phyloP scores from a whole-genome alignment of 1,139 yeast genomes.

The Tardiomyces depauwii region DNA sequence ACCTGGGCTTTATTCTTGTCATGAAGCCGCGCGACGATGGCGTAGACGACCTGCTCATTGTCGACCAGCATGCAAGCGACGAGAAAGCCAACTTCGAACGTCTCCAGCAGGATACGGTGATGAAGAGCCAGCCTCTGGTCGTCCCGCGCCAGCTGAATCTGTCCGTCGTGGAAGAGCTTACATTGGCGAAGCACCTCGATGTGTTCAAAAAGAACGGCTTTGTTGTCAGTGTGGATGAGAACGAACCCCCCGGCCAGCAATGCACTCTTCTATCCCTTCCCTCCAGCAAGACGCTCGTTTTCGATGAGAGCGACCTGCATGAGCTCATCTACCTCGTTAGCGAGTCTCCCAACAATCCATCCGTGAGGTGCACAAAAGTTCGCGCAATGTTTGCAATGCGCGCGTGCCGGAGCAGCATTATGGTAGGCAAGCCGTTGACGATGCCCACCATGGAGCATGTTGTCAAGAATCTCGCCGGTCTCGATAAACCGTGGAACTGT shows the following conservation, averaged over 20 bases:
- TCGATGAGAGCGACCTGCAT: slow-evolving; percentile 53
- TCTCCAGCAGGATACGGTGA: slow-evolving; percentile 41
- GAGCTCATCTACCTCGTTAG: slow-evolving; percentile 58
- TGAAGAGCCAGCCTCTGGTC: slow-evolving; percentile 63
- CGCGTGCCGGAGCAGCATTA: slow-evolving; percentile 87
- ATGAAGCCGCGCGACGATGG: slow-evolving; percentile 29
- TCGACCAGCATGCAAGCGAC: slow-evolving; percentile 97
- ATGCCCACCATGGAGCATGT: slow-evolving; percentile 51
- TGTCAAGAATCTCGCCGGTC: slow-evolving; percentile 51
- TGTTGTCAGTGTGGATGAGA: slow-evolving; percentile 38
- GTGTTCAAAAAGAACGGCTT: slow-evolving; percentile 72
- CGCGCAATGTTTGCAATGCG: slow-evolving; percentile 83
- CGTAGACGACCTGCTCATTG: slow-evolving; percentile 58
- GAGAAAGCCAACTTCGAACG: slow-evolving; percentile 85
- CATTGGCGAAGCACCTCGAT: slow-evolving; percentile 46
- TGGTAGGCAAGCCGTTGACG: slow-evolving; percentile 74
- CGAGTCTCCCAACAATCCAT: slow-evolving; percentile 26
- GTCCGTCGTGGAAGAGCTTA: slow-evolving; percentile 66
- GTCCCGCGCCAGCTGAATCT: slow-evolving; percentile 53
- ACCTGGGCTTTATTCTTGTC: slow-evolving; percentile 78
- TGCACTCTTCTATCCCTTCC: slow-evolving; percentile 57
- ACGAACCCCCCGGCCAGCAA: slow-evolving; percentile 43
- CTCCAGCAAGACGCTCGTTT: slow-evolving; percentile 54
- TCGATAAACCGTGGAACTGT: slow-evolving; percentile 97
- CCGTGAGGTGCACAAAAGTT: slow-evolving; percentile 61